Percentiles rank a stretch among this genome's conserved stretches.
Evolutionary conservation across 2,329 filamentous ascomycete species (phyloP).

Genomic region (Akanthomyces uredinophilus): DNA sequence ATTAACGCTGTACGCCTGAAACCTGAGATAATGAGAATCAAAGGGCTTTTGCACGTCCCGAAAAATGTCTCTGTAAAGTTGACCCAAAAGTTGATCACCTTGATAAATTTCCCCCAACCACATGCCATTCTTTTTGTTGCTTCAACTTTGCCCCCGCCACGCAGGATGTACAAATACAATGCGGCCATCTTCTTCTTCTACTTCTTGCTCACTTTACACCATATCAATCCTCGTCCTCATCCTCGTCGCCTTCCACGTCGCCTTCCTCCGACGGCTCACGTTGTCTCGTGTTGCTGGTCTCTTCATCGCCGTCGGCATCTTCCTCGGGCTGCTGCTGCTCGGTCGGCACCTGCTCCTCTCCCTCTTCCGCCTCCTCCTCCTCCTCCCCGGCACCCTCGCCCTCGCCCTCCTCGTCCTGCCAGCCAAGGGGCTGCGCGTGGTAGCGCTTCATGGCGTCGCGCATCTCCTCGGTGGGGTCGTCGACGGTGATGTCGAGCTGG

Average conservation of each 20-base stretch:
- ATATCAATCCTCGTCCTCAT: conserved; percentile 25
- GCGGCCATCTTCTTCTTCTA: no score
- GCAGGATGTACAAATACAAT: conserved; percentile 4
- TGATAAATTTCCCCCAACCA: background rate
- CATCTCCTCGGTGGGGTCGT: conserved; percentile 51
- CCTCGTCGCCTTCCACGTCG: conserved; percentile 45
- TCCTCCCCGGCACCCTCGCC: conserved; percentile 31
- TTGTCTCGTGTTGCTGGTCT: conserved; percentile 20
- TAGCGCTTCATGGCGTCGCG: conserved; percentile 47
- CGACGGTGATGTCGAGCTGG: conserved; percentile 50
- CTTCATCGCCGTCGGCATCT: conserved; percentile 23
- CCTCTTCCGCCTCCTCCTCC: conserved; percentile 25
- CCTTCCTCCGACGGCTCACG: conserved; percentile 29
- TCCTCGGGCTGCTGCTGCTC: conserved; percentile 2
- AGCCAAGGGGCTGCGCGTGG: conserved; percentile 48
- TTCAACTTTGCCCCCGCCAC: background rate
- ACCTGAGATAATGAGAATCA: background rate
- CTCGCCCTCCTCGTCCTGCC: conserved; percentile 36
- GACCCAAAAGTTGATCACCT: background rate
- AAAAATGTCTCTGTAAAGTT: background rate
- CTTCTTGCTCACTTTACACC: no score
- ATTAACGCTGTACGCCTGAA: background rate
- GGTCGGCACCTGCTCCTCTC: conserved; percentile 24
- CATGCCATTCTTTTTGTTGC: background rate
- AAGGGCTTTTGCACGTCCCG: background rate